Evolutionary conservation across 2,329 filamentous ascomycete genomes (phyloP).

Genomic region (Trichoderma sp.): DNA sequence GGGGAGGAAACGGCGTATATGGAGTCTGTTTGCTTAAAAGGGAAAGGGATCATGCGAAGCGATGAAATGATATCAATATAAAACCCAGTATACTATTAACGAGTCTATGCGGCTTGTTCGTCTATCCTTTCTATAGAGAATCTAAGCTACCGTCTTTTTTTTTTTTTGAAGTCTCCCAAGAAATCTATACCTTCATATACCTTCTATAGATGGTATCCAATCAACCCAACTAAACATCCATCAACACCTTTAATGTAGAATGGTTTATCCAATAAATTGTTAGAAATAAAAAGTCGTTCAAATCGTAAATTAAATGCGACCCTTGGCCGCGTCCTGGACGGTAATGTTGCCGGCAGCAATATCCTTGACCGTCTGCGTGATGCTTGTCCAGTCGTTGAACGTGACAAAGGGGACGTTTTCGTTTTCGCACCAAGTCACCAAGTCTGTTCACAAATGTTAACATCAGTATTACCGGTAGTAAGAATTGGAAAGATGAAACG

Average conservation of each 20-base stretch:
- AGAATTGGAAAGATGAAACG: slow-evolving; percentile 23
- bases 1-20: not conserved
- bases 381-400: slow-evolving; percentile 80
- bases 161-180: not conserved
- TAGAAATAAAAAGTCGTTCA: not conserved
- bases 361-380: slow-evolving; percentile 71
- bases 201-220: not conserved
- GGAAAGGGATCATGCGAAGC: not conserved
- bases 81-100: not conserved
- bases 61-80: not conserved
- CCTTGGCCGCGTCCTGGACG: slow-evolving; percentile 65
- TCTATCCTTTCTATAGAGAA: slow-evolving; percentile 11
- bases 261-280: not conserved
- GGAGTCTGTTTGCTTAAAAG: not conserved
- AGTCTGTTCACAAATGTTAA: slow-evolving; percentile 50
- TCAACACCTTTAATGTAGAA: not conserved
- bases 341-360: slow-evolving; percentile 71
- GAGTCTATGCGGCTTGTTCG: not conserved
- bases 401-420: slow-evolving; percentile 84
- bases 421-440: slow-evolving; percentile 81
- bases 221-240: not conserved
- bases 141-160: not conserved
- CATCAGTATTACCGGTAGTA: not conserved
- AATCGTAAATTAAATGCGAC: slow-evolving; percentile 33
- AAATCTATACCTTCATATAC: slow-evolving; percentile 9